Conservation (phyloP, 805 yeast species). For the Nakazawaea populi region DNA sequence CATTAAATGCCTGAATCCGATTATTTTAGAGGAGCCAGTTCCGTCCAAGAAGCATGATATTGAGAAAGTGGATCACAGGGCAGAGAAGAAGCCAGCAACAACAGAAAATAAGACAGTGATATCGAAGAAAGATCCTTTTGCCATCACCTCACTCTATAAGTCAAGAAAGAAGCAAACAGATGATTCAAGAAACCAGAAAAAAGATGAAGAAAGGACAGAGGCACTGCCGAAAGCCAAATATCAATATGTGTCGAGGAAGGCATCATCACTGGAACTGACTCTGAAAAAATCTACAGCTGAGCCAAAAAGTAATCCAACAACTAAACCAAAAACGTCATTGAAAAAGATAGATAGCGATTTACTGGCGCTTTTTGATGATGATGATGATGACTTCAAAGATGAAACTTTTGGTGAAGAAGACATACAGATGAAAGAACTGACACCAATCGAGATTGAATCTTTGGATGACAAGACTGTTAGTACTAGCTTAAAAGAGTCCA, state of each 20-base stretch:
- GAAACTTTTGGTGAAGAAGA: conserved; percentile 1
- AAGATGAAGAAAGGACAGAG: neutral
- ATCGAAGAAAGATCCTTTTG: conserved; percentile 6
- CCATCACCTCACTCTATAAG: conserved; percentile 6
- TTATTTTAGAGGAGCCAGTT: neutral
- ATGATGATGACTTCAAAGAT: conserved; percentile 10
- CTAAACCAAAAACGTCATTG: neutral
- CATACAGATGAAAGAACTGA: neutral
- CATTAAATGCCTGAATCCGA: conserved; percentile 13
- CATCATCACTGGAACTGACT: conserved; percentile 23
- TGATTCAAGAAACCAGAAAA: neutral
- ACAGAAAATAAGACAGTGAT: neutral
- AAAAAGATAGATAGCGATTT: conserved; percentile 10
- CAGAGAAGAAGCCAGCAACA: neutral
- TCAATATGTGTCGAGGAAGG: conserved; percentile 14
- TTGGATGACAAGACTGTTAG: neutral
- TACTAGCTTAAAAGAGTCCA: neutral
- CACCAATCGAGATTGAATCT: neutral
- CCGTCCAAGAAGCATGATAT: neutral
- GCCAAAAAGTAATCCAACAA: no score
- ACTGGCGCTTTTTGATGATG: conserved; percentile 9
- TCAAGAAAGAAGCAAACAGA: conserved; percentile 9
- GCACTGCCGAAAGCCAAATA: neutral
- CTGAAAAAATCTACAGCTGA: no score
- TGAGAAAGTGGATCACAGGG: neutral